phyloP scores from a whole-genome alignment of 345 rosid species.

The Geranium rotundifolium region DNA sequence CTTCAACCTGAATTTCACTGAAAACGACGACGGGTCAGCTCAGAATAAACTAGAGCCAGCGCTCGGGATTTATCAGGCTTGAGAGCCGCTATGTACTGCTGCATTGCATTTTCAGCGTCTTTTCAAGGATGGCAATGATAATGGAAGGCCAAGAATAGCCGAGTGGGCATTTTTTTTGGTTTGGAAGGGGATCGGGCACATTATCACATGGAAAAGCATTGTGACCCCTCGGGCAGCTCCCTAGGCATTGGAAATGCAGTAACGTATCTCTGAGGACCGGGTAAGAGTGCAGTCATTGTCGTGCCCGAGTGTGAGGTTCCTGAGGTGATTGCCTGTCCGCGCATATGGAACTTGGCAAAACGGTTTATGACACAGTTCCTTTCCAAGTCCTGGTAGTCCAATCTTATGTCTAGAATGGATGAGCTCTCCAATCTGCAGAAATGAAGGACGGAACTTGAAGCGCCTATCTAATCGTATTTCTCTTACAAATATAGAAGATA shows the following conservation, averaged over 20 bases:
- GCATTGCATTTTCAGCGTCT: too few relatives aligned
- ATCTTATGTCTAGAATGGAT: slow-evolving; percentile 53
- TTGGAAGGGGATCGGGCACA: neutral
- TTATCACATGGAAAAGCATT: slow-evolving; percentile 78
- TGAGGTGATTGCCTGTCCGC: slow-evolving; percentile 42
- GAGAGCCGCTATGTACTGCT: too few relatives aligned
- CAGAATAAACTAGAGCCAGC: too few relatives aligned
- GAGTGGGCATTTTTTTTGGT: too few relatives aligned
- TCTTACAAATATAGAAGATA: too few relatives aligned
- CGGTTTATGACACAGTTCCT: slow-evolving; percentile 76
- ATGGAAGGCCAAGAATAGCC: too few relatives aligned
- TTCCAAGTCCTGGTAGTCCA: slow-evolving; percentile 79
- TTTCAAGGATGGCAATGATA: too few relatives aligned
- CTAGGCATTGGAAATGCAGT: slow-evolving; percentile 70
- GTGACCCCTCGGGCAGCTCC: slow-evolving; percentile 83
- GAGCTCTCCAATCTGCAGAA: slow-evolving; percentile 59
- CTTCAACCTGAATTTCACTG: too few relatives aligned
- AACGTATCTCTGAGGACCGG: slow-evolving; percentile 73
- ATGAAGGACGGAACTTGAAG: neutral
- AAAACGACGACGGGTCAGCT: too few relatives aligned
- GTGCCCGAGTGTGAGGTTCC: slow-evolving; percentile 36
- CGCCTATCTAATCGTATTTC: too few relatives aligned
- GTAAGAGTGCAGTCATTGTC: slow-evolving; percentile 25
- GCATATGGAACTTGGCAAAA: slow-evolving; percentile 76
- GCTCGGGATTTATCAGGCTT: too few relatives aligned